These are phyloP conservation scores for Arthrobotrys sphaeroides DNA, from an alignment of 2,329 filamentous ascomycete genomes.

Conservation along the genomic window DNA sequence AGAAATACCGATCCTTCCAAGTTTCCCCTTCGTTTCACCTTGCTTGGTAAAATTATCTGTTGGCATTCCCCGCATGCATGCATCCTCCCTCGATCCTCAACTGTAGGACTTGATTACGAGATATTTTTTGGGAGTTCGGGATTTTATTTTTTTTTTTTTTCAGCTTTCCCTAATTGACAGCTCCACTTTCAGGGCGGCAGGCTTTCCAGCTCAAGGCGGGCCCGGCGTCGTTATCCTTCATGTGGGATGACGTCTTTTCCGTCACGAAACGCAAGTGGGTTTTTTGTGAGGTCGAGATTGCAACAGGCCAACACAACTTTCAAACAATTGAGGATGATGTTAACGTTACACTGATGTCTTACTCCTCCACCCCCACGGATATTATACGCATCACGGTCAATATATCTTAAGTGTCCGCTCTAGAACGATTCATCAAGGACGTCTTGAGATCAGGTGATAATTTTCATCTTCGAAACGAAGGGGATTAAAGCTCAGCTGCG, in stretches of 20 bases:
- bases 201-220: neutral
- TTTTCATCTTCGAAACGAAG: too few relatives aligned
- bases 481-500: too few relatives aligned
- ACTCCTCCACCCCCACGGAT: too few relatives aligned
- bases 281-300: neutral
- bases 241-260: constrained; percentile 9
- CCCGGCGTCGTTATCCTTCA: neutral
- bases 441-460: too few relatives aligned
- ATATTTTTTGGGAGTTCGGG: neutral
- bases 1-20: constrained; percentile 15
- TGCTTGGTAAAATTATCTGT: neutral
- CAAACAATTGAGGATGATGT: too few relatives aligned
- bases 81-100: too few relatives aligned
- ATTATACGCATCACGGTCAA: too few relatives aligned
- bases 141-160: too few relatives aligned
- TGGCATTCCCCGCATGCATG: constrained; percentile 7
- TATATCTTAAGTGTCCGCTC: too few relatives aligned
- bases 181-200: neutral
- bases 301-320: constrained; percentile 9
- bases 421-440: too few relatives aligned
- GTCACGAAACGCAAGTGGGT: neutral
- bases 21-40: constrained; percentile 34
- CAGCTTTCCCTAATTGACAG: neutral
- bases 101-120: too few relatives aligned
- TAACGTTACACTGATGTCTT: too few relatives aligned